Percentiles rank a stretch among this genome's conserved stretches.
phyloP scores from a whole-genome alignment of 2,329 filamentous ascomycete species.

The Colletotrichum ledebouriae region DNA sequence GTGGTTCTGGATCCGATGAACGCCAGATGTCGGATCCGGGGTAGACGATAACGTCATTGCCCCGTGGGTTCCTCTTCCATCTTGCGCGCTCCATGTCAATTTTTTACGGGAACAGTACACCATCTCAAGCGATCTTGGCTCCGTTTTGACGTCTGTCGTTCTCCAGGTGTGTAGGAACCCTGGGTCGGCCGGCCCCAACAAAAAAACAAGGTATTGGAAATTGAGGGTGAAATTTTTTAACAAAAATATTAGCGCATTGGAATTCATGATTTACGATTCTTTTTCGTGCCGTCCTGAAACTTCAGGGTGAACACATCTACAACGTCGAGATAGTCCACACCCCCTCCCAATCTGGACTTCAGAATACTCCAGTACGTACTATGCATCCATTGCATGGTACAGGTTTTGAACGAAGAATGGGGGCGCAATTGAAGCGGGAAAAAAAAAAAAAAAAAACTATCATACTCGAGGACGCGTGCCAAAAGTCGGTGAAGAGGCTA shows the following conservation, averaged over 20 bases:
- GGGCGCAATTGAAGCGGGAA: conserved; percentile 1
- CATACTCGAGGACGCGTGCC: conserved; percentile 19
- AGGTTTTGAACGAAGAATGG: neutral
- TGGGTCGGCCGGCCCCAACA: neutral
- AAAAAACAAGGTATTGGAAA: conserved; percentile 9
- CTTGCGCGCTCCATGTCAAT: conserved; percentile 22
- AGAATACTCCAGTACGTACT: neutral
- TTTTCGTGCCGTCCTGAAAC: conserved; percentile 16
- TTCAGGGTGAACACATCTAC: neutral
- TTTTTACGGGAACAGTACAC: conserved; percentile 29
- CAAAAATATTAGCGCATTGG: conserved; percentile 14
- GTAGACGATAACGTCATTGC: conserved; percentile 38
- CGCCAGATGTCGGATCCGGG: conserved; percentile 37
- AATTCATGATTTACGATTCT: neutral
- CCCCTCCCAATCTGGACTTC: conserved; percentile 4
- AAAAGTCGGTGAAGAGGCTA: conserved; percentile 41
- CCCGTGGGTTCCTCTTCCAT: conserved; percentile 26
- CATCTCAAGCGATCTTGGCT: conserved; percentile 22
- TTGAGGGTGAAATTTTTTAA: neutral
- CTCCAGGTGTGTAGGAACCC: neutral
- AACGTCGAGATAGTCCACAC: conserved; percentile 5
- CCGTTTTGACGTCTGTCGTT: conserved; percentile 37
- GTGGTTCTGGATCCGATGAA: conserved; percentile 22
- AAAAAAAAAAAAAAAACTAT: neutral
- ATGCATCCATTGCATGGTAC: neutral